These are phyloP conservation scores for Saccharomyces hybrid DNA, from an alignment of 1,139 yeast genomes.

Conservation along the genomic window DNA sequence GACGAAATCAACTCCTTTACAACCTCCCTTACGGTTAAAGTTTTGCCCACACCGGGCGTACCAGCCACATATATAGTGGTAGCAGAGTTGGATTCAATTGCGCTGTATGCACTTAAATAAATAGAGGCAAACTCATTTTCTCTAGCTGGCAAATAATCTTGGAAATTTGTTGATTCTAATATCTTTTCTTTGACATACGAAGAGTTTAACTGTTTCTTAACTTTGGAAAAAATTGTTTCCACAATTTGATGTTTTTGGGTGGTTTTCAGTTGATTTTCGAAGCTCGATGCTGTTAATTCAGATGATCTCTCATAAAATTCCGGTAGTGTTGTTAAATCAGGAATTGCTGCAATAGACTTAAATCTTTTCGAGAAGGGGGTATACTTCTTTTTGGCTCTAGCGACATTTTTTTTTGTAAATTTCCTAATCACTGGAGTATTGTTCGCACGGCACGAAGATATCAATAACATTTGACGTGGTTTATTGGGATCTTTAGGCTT, in stretches of 20 bases:
- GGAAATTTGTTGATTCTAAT: constrained; percentile 25
- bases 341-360: constrained; percentile 26
- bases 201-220: constrained; percentile 30
- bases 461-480: constrained; percentile 1
- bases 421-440: constrained; percentile 16
- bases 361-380: constrained; percentile 31
- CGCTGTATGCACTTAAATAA: constrained; percentile 63
- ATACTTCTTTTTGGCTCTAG: constrained; percentile 31
- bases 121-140: constrained; percentile 78
- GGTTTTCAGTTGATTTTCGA: constrained; percentile 26
- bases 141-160: constrained; percentile 63
- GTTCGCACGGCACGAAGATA: constrained; percentile 2
- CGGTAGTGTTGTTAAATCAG: constrained; percentile 25
- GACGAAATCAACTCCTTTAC: constrained; percentile 54
- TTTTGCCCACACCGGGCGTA: constrained; percentile 97
- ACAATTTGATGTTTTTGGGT: constrained; percentile 24
- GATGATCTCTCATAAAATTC: constrained; percentile 22
- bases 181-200: constrained; percentile 30
- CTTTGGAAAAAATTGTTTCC: constrained; percentile 31
- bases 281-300: constrained; percentile 20
- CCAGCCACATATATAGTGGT: constrained; percentile 89
- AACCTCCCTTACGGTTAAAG: constrained; percentile 87
- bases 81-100: constrained; percentile 67
- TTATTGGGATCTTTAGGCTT: not conserved
- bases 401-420: constrained; percentile 29